phyloP scores from a whole-genome alignment of 108 stramenopile genomes.

The Nannochloropsis salina region DNA sequence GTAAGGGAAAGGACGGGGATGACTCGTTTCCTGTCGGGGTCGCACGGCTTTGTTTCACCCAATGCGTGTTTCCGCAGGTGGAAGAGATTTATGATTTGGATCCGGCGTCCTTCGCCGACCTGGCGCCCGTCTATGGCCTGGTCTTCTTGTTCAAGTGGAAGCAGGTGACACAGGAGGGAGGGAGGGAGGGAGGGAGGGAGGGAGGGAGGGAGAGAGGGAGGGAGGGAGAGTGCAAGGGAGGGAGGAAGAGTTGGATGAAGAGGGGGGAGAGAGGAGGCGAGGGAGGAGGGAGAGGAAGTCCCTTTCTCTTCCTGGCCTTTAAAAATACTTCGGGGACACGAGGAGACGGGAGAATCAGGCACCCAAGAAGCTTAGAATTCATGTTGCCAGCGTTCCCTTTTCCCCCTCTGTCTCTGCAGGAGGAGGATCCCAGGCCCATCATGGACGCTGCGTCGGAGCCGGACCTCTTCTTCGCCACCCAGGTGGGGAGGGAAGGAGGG shows the following conservation, averaged over 20 bases:
- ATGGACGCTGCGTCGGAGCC: constrained; percentile 51
- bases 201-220: background rate
- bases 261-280: background rate
- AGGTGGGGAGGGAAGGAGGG: constrained; percentile 37
- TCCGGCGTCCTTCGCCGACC: constrained; percentile 22
- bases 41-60: background rate
- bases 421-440: constrained; percentile 36
- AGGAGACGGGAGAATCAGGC: no score
- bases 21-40: background rate
- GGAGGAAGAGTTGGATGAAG: background rate
- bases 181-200: background rate
- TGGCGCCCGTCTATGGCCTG: constrained; percentile 67
- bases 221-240: background rate
- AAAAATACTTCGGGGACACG: no score
- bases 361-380: no score
- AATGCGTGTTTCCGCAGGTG: constrained; percentile 22
- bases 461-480: constrained; percentile 75
- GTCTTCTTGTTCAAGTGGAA: constrained; percentile 89
- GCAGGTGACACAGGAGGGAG: background rate
- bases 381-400: background rate
- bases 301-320: no score
- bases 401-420: constrained; percentile 24
- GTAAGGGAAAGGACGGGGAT: constrained; percentile 47
- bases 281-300: no score
- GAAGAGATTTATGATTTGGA: constrained; percentile 48